Evolutionary conservation across 1,284 basidiomycete genomes (phyloP), one percentile per base, ranked within the genome.

Genomic region (Cryptococcus wingfieldii): DNA sequence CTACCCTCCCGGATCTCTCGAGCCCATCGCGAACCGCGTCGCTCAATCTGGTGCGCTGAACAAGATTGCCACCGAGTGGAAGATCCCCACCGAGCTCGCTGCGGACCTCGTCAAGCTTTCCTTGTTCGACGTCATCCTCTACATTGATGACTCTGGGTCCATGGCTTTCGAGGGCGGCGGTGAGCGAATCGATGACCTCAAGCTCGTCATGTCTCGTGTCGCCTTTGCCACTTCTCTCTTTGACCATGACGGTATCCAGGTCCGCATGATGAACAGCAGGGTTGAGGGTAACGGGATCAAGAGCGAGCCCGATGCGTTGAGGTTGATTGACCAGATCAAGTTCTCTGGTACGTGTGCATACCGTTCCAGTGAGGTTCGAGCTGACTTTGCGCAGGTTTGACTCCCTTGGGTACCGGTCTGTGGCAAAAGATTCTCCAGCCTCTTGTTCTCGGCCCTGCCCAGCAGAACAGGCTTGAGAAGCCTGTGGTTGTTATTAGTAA

Each of bases 211-310:
- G 49, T 75, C 67, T n/a, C 65, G 71, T 47, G 77, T 79, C 46
- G 75, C 79, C n/a, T 74, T 65, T 47, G 78, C 76, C 16, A 72
- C 76, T 0, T 72, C 74, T 5, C 64, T 80, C n/a, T 79, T 80
- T 62, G 79, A 80, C 65, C 63, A 70, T 10, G 79, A 80, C 56
- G 79, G 79, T 49, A 78, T 80, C 59, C 69, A 72, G 58, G 73
- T 78, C 48, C 65, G 77, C 54, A 79, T 80, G 72, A 76, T 80
- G 71, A 79, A 80, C 71, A 73, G 67, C 45, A 66, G 67, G 41
- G 55, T 75, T 37, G 74, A 79, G 54, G 79, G 79, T 41, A 76
- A 79, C 70, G 70, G 73, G 60, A 74, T 80, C 61, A 68, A 64
- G 34, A 69, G 63, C 41, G 79, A 80, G 60, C 61, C 62, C 14